phyloP scores from a whole-genome alignment of 2,329 filamentous ascomycete species.

The Colletotrichum viniferum region DNA sequence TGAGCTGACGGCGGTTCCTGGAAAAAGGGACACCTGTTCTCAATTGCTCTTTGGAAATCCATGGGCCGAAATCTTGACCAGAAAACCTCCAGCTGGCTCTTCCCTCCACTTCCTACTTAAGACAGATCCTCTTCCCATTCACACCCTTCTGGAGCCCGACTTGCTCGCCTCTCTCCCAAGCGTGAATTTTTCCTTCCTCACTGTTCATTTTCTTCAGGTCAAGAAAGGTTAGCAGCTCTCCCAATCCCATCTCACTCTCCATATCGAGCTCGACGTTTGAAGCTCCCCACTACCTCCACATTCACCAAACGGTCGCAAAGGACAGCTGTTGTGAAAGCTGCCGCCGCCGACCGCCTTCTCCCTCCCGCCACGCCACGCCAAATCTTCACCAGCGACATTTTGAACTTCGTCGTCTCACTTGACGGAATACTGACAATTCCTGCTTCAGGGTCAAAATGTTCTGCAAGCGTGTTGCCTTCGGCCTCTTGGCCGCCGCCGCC shows the following conservation, averaged over 20 bases:
- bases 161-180: conserved; percentile 1
- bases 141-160: neutral
- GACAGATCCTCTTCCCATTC: conserved; percentile 2
- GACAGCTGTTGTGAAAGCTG: neutral
- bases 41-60: conserved; percentile 21
- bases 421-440: neutral
- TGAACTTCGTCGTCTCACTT: neutral
- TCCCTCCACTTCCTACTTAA: conserved; percentile 13
- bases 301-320: neutral
- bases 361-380: neutral
- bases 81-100: neutral
- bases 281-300: neutral
- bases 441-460: conserved; percentile 45
- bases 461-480: conserved; percentile 54
- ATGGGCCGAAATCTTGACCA: conserved; percentile 6
- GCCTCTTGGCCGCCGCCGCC: conserved; percentile 59
- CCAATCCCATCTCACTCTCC: neutral
- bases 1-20: conserved; percentile 20
- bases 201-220: conserved; percentile 13
- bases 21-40: conserved; percentile 25
- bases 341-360: neutral
- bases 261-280: neutral
- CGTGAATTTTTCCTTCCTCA: conserved; percentile 13
- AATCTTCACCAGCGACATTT: neutral
- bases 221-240: conserved; percentile 17